Evolutionary conservation across 768 basidiomycete species (phyloP), one percentile per base, ranked within the genome.

Genomic region (Hydnomerulius pinastri): DNA sequence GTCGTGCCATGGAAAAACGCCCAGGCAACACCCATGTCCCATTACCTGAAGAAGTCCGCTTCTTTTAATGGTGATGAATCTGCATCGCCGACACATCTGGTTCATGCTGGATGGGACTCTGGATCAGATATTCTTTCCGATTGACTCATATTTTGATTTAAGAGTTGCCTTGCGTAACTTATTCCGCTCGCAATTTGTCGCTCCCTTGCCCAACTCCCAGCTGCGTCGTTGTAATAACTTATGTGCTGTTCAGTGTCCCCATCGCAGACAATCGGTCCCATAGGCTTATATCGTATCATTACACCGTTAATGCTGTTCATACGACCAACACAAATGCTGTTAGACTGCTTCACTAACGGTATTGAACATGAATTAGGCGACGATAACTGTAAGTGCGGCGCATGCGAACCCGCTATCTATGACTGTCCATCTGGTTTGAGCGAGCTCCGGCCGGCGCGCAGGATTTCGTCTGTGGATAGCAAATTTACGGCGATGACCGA

Each of bases 401-500:
- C 21, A 18, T 42, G 27, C 17, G 23, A 5, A 13, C 25, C 21
- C 54, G 36, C 41, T 64, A 55, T 56, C 65, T 76, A 77, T 67
- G 79, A 74, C 63, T 80, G 75, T 27, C 87, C 88, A 43, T 92
- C 90, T 8, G 90, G 80, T 65, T 92, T 92, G 63, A 92, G 73
- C 43, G 90, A 92, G 68, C 87, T 91, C 50, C 91, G 86, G 29
- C 91, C 91, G 21, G 91, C 91, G 40, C 91, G 80, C 56, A 98
- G 72, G 54, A 98, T 96, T 74, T 99, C 96, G 70, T 99, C 96
- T 30, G 93, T 97, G 27, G 91, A 94, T 46, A 98, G 72, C 51
- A 98, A 76, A 70, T 98, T 98, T 59, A 97, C 83, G 35, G 94
- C 96, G 63, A 99, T 99, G 54, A 91, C 89, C 60, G 90, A 91